Evolutionary conservation across 176 grass and related monocot genomes (phyloP), one percentile per base, ranked within the genome.

Genomic region (Tillandsia leiboldiana): DNA sequence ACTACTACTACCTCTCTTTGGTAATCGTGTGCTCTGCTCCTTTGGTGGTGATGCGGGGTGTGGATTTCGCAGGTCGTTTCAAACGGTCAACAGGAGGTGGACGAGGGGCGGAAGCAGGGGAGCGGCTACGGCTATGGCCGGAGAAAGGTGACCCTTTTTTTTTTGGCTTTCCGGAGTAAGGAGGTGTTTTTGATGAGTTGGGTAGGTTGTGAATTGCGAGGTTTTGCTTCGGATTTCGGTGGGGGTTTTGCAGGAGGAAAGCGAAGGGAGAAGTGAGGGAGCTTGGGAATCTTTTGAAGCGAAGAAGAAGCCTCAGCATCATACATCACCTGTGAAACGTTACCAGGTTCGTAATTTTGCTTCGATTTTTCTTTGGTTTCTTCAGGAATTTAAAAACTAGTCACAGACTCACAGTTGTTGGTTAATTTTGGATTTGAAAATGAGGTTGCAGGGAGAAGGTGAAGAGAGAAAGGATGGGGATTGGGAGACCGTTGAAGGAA

Each of bases 401-500:
- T 2, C 28, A 14, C 50, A 69, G 20, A 11, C 29, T 2, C 28
- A 14, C 50, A 69, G 20, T 69, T 69, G 13, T 59, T 26, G 51
- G 70, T 48, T 77, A 47, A 13, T 64, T 64, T 72, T 77, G 50
- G 72, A 75, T 72, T 83, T 77, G 26, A 58, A 26, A 64, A 26
- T 67, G 33, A 48, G 7, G 1, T 48, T 3, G 18, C 81, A 62
- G 70, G 76, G 88, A 74, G 82, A 78, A 48, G 72, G 67, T 71
- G 70, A 50, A 42, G 66, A 78, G 20, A 71, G 1, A 75, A 71
- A 57, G 22, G 84, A 90, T 64, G 89, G 51, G 53, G 77, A 67
- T 51, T 92, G 89, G 89, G 52, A 97, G 79, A 83, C 84, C 3
- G 84, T 90, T 20, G 77, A 77, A 4, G 68, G 77, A 70, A 92